Conservation (phyloP, 148 eudicot genomes). For the Polygonum maritimum region DNA sequence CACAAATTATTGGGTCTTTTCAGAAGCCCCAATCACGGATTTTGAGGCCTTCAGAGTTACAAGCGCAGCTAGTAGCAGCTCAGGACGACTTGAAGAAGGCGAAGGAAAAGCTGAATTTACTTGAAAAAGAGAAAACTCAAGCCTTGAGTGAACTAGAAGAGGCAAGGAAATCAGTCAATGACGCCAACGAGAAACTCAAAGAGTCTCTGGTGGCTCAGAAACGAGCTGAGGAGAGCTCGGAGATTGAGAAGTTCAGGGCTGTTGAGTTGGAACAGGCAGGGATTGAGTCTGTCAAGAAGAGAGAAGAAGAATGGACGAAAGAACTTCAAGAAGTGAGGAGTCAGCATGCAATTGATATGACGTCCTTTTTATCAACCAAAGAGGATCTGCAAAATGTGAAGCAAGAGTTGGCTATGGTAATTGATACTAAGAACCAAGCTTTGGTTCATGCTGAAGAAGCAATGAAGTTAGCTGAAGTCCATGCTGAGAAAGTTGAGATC, state of each 20-base stretch:
- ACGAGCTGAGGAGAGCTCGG: conserved; percentile 66
- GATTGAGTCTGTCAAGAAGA: conserved; percentile 66
- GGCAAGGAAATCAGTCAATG: conserved; percentile 63
- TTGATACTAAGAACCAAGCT: conserved; percentile 64
- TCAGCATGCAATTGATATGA: conserved; percentile 62
- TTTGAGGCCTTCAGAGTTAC: conserved; percentile 68
- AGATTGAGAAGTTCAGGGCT: conserved; percentile 82
- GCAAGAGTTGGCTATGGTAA: conserved; percentile 55
- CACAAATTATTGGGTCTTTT: conserved; percentile 7
- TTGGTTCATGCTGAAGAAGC: conserved; percentile 85
- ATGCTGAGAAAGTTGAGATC: conserved; percentile 54
- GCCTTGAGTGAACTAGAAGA: conserved; percentile 54
- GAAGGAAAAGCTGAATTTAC: conserved; percentile 45
- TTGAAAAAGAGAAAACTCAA: conserved; percentile 70
- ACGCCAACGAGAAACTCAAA: conserved; percentile 65
- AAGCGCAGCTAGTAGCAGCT: conserved; percentile 49
- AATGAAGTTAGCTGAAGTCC: conserved; percentile 69
- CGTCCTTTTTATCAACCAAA: conserved; percentile 55
- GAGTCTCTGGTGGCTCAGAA: conserved; percentile 86
- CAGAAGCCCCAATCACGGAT: conserved; percentile 66
- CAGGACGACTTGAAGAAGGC: conserved; percentile 83
- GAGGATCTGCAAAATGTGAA: conserved; percentile 62
- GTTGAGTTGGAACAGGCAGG: conserved; percentile 82
- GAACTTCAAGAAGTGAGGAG: conserved; percentile 62
- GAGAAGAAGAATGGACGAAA: conserved; percentile 73